phyloP scores from a whole-genome alignment of 1,139 yeast species.

The Lodderomyces pseudojiufengensis region DNA sequence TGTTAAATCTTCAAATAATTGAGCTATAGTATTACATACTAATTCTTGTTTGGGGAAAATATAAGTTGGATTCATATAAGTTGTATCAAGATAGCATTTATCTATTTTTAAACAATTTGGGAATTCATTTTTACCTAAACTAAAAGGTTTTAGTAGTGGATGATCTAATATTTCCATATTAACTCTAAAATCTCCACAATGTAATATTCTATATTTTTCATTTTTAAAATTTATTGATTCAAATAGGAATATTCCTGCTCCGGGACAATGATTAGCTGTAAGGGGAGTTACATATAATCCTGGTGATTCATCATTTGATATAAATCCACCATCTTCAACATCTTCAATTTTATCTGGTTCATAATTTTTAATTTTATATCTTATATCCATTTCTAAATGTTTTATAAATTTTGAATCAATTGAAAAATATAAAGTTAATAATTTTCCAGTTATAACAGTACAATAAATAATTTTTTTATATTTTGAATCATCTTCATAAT shows the following conservation, averaged over 20 bases:
- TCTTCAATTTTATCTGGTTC: constrained; percentile 7
- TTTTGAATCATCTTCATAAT: constrained; percentile 40
- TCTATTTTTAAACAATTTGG: constrained; percentile 26
- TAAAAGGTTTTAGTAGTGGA: constrained; percentile 28
- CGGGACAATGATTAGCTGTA: constrained; percentile 96
- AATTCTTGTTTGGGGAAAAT: constrained; percentile 73
- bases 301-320: constrained; percentile 23
- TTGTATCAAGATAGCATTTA: constrained; percentile 77
- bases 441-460: constrained; percentile 60
- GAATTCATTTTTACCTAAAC: constrained; percentile 19
- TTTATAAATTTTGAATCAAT: constrained; percentile 52
- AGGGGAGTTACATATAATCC: constrained; percentile 58
- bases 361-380: constrained; percentile 27
- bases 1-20: constrained; percentile 44
- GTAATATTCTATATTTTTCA: constrained; percentile 45
- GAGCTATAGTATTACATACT: constrained; percentile 58
- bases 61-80: constrained; percentile 73
- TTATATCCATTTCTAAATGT: constrained; percentile 41
- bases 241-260: constrained; percentile 78
- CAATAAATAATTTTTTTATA: constrained; percentile 54
- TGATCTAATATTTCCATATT: constrained; percentile 41
- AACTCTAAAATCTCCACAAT: constrained; percentile 92
- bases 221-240: constrained; percentile 42
- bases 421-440: constrained; percentile 52
- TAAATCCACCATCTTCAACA: constrained; percentile 15